Percentiles rank a stretch among this genome's conserved stretches.
Evolutionary conservation across 2,329 filamentous ascomycete genomes (phyloP).

Genomic region (Colletotrichum liaoningense): DNA sequence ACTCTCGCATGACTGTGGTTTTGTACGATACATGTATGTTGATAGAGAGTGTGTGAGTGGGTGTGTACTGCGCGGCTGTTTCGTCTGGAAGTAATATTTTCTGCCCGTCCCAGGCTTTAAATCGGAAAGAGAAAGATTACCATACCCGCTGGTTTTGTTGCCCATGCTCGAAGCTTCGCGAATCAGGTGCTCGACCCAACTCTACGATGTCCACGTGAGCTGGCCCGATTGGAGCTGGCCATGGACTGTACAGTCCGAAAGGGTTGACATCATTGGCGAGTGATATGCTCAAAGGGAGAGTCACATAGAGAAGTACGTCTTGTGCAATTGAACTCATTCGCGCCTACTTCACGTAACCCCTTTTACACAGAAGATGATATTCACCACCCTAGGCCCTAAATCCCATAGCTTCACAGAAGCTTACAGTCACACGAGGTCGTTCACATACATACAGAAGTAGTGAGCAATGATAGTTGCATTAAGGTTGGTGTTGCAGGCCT

Average conservation of each 20-base stretch:
- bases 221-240: background rate
- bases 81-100: background rate
- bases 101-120: background rate
- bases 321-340: background rate
- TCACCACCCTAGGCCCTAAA: background rate
- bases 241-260: background rate
- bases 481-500: background rate
- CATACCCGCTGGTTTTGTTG: background rate
- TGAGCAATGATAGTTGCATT: background rate
- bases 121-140: background rate
- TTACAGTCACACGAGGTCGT: background rate
- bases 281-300: background rate
- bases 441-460: background rate
- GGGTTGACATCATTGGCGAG: background rate
- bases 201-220: no score
- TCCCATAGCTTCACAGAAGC: background rate
- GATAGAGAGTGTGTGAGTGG: background rate
- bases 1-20: background rate
- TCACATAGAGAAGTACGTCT: no score
- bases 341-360: background rate
- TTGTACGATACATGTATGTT: background rate
- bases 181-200: background rate
- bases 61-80: background rate
- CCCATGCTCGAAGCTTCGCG: background rate
- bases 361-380: background rate